Percentiles rank a stretch among this genome's conserved stretches.
Evolutionary conservation across 2,329 filamentous ascomycete genomes (phyloP).

Genomic region (Fusarium coffeatum): DNA sequence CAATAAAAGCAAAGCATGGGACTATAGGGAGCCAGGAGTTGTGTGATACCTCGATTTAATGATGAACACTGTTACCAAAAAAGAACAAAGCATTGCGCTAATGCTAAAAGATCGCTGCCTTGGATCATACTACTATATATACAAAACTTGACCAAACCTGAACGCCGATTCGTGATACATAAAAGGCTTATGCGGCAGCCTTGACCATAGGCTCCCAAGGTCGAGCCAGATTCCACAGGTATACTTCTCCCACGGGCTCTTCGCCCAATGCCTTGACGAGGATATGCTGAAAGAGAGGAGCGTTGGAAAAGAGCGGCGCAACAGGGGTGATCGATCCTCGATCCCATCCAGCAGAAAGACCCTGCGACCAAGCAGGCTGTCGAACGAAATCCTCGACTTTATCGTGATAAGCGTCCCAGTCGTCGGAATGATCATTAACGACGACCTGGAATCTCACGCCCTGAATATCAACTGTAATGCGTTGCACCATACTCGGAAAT

Average conservation of each 20-base stretch:
- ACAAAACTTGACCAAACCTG: conserved; percentile 12
- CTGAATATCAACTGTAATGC: conserved; percentile 55
- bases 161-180: conserved; percentile 31
- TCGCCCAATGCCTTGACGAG: conserved; percentile 52
- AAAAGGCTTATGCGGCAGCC: conserved; percentile 47
- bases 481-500: conserved; percentile 51
- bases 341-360: conserved; percentile 47
- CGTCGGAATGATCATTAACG: conserved; percentile 51
- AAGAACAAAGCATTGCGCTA: conserved; percentile 27
- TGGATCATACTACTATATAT: conserved; percentile 17
- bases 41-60: conserved; percentile 49
- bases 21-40: conserved; percentile 46
- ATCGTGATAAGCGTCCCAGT: conserved; percentile 50
- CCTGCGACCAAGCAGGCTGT: conserved; percentile 46
- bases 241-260: conserved; percentile 52
- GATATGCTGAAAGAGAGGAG: conserved; percentile 51
- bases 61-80: conserved; percentile 37
- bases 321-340: conserved; percentile 43
- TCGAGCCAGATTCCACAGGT: conserved; percentile 55
- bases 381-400: conserved; percentile 52
- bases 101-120: conserved; percentile 26
- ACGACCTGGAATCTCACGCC: conserved; percentile 55
- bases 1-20: conserved; percentile 37
- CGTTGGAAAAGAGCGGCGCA: conserved; percentile 45
- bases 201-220: conserved; percentile 60